Percentiles rank a stretch among this genome's conserved stretches.
phyloP scores from a whole-genome alignment of 352 stramenopile species.

The Globisporangium nunn region DNA sequence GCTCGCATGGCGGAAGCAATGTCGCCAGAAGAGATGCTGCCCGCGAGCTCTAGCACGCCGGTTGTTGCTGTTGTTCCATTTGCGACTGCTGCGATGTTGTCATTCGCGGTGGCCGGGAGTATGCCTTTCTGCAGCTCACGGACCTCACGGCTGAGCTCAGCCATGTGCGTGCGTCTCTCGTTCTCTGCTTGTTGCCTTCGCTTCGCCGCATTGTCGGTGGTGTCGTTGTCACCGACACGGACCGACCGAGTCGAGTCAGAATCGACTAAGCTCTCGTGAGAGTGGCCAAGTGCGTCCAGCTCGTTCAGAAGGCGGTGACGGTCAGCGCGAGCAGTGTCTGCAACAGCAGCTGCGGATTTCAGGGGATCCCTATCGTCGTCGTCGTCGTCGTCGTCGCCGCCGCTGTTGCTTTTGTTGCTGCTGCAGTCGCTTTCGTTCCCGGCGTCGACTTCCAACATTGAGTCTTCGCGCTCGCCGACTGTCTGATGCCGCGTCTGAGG shows the following conservation, averaged over 20 bases:
- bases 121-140: conserved; percentile 43
- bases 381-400: neutral
- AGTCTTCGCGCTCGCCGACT: neutral
- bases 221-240: neutral
- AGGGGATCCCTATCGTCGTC: no score
- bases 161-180: neutral
- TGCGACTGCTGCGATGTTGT: neutral
- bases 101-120: conserved; percentile 18
- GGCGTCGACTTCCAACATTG: neutral
- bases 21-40: conserved; percentile 32
- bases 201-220: neutral
- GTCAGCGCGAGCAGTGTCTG: conserved; percentile 6
- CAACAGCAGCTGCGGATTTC: neutral
- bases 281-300: conserved; percentile 16
- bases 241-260: neutral
- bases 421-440: conserved; percentile 8
- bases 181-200: conserved; percentile 3
- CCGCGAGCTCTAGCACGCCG: conserved; percentile 18
- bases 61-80: neutral
- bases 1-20: conserved; percentile 37
- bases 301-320: conserved; percentile 18
- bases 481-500: neutral
- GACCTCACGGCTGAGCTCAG: conserved; percentile 29
- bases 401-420: neutral
- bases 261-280: neutral